Base-by-base conservation (phyloP, 768 basidiomycete genomes). In the Tephrocybe sp. region DNA sequence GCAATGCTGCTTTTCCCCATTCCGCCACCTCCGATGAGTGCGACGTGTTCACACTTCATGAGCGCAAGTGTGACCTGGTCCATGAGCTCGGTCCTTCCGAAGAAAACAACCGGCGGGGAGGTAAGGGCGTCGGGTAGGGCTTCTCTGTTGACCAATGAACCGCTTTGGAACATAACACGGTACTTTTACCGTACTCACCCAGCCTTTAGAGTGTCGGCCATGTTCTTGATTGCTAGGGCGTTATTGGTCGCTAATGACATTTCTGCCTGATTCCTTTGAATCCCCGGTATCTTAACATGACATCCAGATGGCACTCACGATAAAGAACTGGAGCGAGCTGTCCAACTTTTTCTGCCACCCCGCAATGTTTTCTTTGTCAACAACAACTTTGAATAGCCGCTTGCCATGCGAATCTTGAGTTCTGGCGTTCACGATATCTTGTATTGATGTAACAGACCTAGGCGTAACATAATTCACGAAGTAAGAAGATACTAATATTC, bases 1-100 rank as follows among this genome's bases (percentile, higher is more conserved):
- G 50, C 50, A 6, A 56, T 52, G 44, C 42, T 52, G 7, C 41
- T 56, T 39, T 56, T 56, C 13, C 54, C 54, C n/a, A 52, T 56
- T 7, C 54, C 54, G 3, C 54, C 54, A 3, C 42, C 42, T 3
- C 54, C 54, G 12, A 52, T 45, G 27, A 56, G 54, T 4, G 54
- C 50, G n/a, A 56, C 47, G 31, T 44, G 25, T 3, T 30, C 12
- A 13, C 3, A 15, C 21, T 31, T 18, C 15, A 47, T 16, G 10
- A 56, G 42, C 10, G 10, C 7, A 21, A 27, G n/a, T 2, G 39
- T 18, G 3, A 33, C 19, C 2, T 25, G 12, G 13, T 25, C 2
- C 12, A 50, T 34, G 7, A 50, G 42, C 2, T 25, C 49, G 23
- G 34, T 31, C 5, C 49, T 11, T 13, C 49, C 49, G 2, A 50